These are phyloP conservation scores for Kuraishia cidri DNA, from an alignment of 805 yeast species.

Conservation along the genomic window DNA sequence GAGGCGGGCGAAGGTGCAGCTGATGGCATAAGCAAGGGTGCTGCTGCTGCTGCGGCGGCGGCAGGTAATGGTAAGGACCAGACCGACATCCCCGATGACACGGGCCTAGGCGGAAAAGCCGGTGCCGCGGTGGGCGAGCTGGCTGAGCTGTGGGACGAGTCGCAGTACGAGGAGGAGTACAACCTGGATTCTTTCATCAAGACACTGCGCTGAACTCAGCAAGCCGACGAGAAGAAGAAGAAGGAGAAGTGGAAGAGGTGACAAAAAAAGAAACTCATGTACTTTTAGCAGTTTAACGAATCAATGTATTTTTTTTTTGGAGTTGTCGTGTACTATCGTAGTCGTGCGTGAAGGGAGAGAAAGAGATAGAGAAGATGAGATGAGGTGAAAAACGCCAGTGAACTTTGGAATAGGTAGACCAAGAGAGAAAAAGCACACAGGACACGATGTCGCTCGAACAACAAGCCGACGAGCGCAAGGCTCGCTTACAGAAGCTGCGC, in stretches of 20 bases:
- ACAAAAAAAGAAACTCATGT: too few relatives aligned
- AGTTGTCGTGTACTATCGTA: too few relatives aligned
- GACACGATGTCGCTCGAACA: too few relatives aligned
- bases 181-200: conserved; percentile 89
- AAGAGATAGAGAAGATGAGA: conserved; percentile 18
- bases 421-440: conserved; percentile 1
- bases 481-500: too few relatives aligned
- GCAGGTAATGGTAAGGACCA: conserved; percentile 20
- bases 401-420: background rate
- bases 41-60: conserved; percentile 1
- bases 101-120: conserved; percentile 79
- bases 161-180: conserved; percentile 95
- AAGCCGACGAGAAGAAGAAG: too few relatives aligned
- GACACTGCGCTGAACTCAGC: conserved; percentile 49
- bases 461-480: too few relatives aligned
- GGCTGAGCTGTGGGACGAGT: conserved; percentile 93
- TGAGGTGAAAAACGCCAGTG: conserved; percentile 8
- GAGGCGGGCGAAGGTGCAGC: conserved; percentile 18
- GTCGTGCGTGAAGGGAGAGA: too few relatives aligned
- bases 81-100: conserved; percentile 40
- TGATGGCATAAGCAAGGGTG: conserved; percentile 20
- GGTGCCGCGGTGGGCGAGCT: conserved; percentile 82
- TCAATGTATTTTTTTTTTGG: conserved; percentile 2
- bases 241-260: too few relatives aligned
- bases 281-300: too few relatives aligned